Base-by-base conservation (phyloP, 805 yeast species). In the Kodamaea jinghongensis region DNA sequence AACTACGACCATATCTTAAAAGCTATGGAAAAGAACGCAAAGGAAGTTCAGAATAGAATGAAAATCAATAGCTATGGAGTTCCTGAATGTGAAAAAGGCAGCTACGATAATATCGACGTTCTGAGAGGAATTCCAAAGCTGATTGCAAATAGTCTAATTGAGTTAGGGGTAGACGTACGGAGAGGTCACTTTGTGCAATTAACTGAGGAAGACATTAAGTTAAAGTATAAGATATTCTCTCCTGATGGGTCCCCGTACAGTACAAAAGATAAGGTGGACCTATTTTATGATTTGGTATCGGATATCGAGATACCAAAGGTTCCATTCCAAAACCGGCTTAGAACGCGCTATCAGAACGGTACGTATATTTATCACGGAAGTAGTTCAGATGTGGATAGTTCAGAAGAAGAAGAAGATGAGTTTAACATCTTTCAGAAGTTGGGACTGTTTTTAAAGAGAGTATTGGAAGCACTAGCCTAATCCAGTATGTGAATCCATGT, bases 101-200 rank as follows among this genome's bases (percentile, higher is more conserved):
- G 36, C 1, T 71, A 68, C 48, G 47, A 47, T 1, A 67, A 70
- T 43, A 40, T 71, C 6, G 67, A 60, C 17, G 65, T 70, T 10
- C 63, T 71, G 7, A 61, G 55, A 6, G 73, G 75, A 0, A 49
- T 76, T n/a, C 83, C 83, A 11, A 43, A 49, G 31, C 67, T 63
- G 3, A 38, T 64, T 20, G 78, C 76, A 1, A 55, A 59, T 4
- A 63, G 61, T 0, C 54, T 81, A 36, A 70, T 82, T 29, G 61
- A 63, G 20, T 54, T 51, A 7, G 86, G 87, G 1, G 81, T 76
- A 4, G 55, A 63, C 6, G 67, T 63, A 0, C 52, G 58, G 7
- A 59, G 54, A 34, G 91, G 91, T 0, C 60, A 60, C 42, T 81
- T 58, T 51, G 73, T 81, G 6, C 51, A 63, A 3, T 53, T 83